Conservation (phyloP, 139 green algal genomes). For the Trebouxia sp. region DNA sequence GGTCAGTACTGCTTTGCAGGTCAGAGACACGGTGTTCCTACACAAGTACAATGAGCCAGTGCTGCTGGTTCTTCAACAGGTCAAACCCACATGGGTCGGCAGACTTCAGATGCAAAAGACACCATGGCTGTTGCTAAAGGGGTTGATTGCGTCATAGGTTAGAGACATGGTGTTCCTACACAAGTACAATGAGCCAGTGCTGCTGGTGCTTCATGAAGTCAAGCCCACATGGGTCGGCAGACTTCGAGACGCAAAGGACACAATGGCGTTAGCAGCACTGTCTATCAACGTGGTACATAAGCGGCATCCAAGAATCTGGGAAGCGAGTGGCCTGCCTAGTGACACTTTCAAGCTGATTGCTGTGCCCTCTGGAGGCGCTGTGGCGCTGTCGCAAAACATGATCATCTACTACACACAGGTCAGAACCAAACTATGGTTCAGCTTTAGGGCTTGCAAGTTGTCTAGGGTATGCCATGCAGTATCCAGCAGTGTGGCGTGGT, state of each 20-base stretch:
- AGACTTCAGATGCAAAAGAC: slow-evolving; percentile 64
- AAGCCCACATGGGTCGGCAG: slow-evolving; percentile 82
- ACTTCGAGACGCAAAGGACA: slow-evolving; percentile 69
- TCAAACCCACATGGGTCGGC: slow-evolving; percentile 80
- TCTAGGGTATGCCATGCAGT: no score
- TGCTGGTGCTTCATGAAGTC: slow-evolving; percentile 86
- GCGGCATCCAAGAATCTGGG: slow-evolving; percentile 82
- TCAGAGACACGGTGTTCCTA: slow-evolving; percentile 79
- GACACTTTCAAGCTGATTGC: slow-evolving; percentile 72
- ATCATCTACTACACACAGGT: slow-evolving; percentile 84
- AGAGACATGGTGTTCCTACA: slow-evolving; percentile 82
- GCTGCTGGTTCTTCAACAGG: slow-evolving; percentile 12
- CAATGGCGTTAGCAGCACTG: slow-evolving; percentile 73
- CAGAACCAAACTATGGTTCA: no score
- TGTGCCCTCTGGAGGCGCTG: slow-evolving; percentile 70
- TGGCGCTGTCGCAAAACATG: slow-evolving; percentile 79
- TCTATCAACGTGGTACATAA: slow-evolving; percentile 76
- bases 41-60: slow-evolving; percentile 90
- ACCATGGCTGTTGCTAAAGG: slow-evolving; percentile 49
- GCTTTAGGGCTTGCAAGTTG: no score
- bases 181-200: slow-evolving; percentile 87
- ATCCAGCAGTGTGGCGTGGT: no score
- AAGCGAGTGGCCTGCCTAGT: slow-evolving; percentile 62
- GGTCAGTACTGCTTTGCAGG: slow-evolving; percentile 39
- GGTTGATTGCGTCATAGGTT: slow-evolving; percentile 53